Conservation (phyloP, 208 protist genomes). For the Leptomonas pyrrhocoris region DNA sequence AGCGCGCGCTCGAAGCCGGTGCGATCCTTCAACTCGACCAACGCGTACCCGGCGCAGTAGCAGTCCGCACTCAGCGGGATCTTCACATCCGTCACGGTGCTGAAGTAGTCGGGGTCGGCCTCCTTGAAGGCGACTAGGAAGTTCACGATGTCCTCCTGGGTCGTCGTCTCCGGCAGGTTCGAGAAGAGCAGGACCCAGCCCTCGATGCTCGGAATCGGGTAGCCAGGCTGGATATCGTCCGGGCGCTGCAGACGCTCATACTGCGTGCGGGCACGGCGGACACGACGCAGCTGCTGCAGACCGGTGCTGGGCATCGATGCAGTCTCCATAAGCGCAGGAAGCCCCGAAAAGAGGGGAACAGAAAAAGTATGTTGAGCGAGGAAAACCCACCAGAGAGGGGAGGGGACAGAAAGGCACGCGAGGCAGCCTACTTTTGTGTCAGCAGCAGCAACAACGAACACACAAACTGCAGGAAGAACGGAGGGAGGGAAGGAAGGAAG, state of each 20-base stretch:
- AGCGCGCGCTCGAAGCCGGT: constrained; percentile 69
- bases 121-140: constrained; percentile 59
- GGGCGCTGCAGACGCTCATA: constrained; percentile 83
- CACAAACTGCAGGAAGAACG: not conserved
- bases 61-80: constrained; percentile 73
- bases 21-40: constrained; percentile 72
- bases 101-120: constrained; percentile 61
- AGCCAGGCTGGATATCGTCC: constrained; percentile 52
- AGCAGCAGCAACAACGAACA: not conserved
- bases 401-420: too few relatives aligned
- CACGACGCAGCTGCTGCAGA: constrained; percentile 58
- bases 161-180: constrained; percentile 66
- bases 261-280: constrained; percentile 64
- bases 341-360: not conserved
- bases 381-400: not conserved
- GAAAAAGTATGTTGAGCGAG: not conserved
- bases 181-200: constrained; percentile 82
- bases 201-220: constrained; percentile 82
- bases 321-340: constrained; percentile 19
- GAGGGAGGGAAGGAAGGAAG: not conserved
- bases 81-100: constrained; percentile 65
- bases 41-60: constrained; percentile 73
- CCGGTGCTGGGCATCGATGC: constrained; percentile 16
- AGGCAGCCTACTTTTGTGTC: too few relatives aligned
- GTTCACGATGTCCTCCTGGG: constrained; percentile 66